Evolutionary conservation across 345 rosid species (phyloP).

Genomic region (Combretum micranthum): DNA sequence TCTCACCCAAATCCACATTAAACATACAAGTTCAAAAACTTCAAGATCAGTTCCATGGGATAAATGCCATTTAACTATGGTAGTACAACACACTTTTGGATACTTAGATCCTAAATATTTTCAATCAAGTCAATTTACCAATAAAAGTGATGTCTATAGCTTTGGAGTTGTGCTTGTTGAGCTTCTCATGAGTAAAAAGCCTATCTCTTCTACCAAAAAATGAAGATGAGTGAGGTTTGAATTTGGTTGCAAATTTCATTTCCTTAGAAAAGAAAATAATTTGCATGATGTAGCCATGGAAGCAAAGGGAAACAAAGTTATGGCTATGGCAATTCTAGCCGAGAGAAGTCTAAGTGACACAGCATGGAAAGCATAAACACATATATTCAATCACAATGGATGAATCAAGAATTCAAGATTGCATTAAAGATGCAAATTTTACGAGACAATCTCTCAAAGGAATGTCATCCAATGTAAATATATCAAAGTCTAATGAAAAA

Average conservation of each 20-base stretch:
- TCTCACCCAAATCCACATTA: too few species aligned
- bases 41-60: constrained; percentile 9
- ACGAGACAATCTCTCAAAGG: too few species aligned
- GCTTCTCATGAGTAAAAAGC: constrained; percentile 12
- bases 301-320: background rate
- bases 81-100: constrained; percentile 14
- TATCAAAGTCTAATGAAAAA: too few species aligned
- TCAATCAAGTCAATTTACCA: constrained; percentile 12
- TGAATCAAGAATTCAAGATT: too few species aligned
- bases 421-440: too few species aligned
- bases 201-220: constrained; percentile 4
- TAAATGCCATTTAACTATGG: constrained; percentile 13
- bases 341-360: constrained; percentile 4
- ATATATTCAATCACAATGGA: too few species aligned
- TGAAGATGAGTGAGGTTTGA: constrained; percentile 1
- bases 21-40: too few species aligned
- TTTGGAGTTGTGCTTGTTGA: constrained; percentile 13
- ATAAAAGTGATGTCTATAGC: constrained; percentile 17
- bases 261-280: background rate
- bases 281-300: constrained; percentile 2
- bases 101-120: constrained; percentile 20
- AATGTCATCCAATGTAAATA: too few species aligned
- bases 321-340: background rate
- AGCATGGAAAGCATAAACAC: constrained; percentile 4
- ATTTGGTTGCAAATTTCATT: constrained; percentile 5